These are phyloP conservation scores for Pichia sp. DNA, from an alignment of 1,139 yeast species.

Conservation along the genomic window DNA sequence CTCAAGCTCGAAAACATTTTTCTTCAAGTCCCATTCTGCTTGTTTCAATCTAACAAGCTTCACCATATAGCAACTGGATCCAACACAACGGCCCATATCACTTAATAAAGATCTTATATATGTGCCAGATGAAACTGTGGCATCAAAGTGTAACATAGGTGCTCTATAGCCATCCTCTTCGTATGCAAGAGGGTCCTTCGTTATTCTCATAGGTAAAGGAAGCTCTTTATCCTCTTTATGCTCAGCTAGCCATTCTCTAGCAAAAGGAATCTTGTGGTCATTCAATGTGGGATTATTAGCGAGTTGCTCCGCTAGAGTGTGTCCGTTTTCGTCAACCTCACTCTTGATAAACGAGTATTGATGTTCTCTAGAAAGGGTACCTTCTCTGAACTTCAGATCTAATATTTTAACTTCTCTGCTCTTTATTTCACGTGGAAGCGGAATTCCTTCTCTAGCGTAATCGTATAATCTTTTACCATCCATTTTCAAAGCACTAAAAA, in stretches of 20 bases:
- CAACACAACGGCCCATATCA: constrained; percentile 78
- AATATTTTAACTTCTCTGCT: constrained; percentile 63
- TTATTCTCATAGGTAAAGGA: constrained; percentile 27
- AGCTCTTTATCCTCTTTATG: constrained; percentile 28
- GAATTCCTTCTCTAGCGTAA: constrained; percentile 83
- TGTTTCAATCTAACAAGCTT: constrained; percentile 67
- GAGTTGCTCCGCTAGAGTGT: constrained; percentile 34
- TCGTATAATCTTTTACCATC: constrained; percentile 92
- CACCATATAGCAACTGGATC: constrained; percentile 85
- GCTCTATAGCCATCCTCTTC: constrained; percentile 34
- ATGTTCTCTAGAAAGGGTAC: constrained; percentile 51
- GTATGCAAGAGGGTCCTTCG: constrained; percentile 22
- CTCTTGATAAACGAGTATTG: constrained; percentile 44
- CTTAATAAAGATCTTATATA: constrained; percentile 86
- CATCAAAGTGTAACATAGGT: constrained; percentile 65
- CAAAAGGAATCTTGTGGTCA: constrained; percentile 54
- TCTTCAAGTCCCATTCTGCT: constrained; percentile 72
- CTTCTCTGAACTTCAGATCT: constrained; percentile 46
- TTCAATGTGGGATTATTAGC: constrained; percentile 53
- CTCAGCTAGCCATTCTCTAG: constrained; percentile 42
- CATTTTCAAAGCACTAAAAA: constrained; percentile 88
- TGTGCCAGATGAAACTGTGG: constrained; percentile 90
- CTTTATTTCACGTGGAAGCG: constrained; percentile 75
- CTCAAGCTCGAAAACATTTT: constrained; percentile 52
- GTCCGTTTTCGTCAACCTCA: constrained; percentile 46